Evolutionary conservation across 1,284 basidiomycete genomes (phyloP), one percentile per base, ranked within the genome.

Genomic region (Ceratobasidium sp.): DNA sequence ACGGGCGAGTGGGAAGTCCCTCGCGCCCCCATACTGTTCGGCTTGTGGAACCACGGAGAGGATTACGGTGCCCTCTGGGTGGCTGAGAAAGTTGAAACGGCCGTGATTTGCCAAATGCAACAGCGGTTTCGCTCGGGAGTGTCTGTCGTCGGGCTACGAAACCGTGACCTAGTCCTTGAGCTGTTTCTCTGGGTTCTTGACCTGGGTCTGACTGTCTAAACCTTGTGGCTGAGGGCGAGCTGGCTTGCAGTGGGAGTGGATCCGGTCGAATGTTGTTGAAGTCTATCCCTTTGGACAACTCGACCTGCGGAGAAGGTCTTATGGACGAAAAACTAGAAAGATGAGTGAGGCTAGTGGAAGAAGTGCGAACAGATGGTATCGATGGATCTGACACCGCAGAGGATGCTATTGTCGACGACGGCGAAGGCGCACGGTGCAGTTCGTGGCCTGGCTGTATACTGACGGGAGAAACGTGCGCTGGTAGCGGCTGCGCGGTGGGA

Each of bases 11-110:
- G 3, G 74, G 74, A 35, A 75, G 74, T n/a, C 74, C 74, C 45
- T 75, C 74, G 49, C 74, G 74, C 20, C 74, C 74, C 74, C 74
- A 75, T 28, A 75, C 49, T 31, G 53, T 23, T 28, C 74, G 61
- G 26, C 74, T 54, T 26, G 61, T 26, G 20, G 63, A 54, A 33
- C 74, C 51, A 4, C 74, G 61, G 10, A 33, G 37, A 33, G 74
- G 39, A 45, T 63, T 63, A n/a, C 74, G 74, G 31, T 75, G 51
- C 4, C 63, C 63, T 28, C 63, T 53, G 7, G 71, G 71, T 8
- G 74, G 74, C 35, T 66, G 61, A 13, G 63, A 45, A 49, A 75
- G 63, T n/a, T 37, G 26, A 35, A 75, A 65, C 35, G 63, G 63
- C 31, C 63, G 63, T 2, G 63, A 20, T 35, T 42, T 65, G 17